Evolutionary conservation across 352 stramenopile species (phyloP).

Genomic region (Phytophthora niederhauseri): DNA sequence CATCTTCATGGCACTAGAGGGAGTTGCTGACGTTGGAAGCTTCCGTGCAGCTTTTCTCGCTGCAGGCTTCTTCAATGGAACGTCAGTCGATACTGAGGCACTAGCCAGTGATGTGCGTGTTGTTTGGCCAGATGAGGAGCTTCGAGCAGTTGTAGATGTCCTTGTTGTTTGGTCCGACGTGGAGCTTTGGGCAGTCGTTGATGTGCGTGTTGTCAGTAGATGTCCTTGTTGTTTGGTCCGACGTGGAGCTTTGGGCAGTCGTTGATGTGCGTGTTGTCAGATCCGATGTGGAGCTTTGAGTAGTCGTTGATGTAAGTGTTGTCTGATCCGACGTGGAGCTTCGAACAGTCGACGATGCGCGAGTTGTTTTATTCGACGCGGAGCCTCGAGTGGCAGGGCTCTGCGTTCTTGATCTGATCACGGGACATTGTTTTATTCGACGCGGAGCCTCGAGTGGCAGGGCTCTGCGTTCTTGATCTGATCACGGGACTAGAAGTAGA

Average conservation of each 20-base stretch:
- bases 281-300: neutral
- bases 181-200: slow-evolving; percentile 1
- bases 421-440: slow-evolving; percentile 1
- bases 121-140: slow-evolving; percentile 10
- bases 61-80: slow-evolving; percentile 12
- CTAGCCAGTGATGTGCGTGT: slow-evolving; percentile 25
- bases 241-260: slow-evolving; percentile 1
- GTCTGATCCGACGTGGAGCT: too few relatives aligned
- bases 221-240: too few relatives aligned
- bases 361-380: neutral
- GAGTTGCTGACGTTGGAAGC: slow-evolving; percentile 11
- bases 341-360: neutral
- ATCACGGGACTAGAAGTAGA: slow-evolving; percentile 15
- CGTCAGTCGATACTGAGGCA: slow-evolving; percentile 28
- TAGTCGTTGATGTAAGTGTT: too few relatives aligned
- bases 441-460: neutral
- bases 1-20: slow-evolving; percentile 27
- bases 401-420: slow-evolving; percentile 23
- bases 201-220: too few relatives aligned
- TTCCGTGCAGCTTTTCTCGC: slow-evolving; percentile 30
- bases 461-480: slow-evolving; percentile 29
- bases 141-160: slow-evolving; percentile 1
- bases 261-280: neutral
- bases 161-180: too few relatives aligned
- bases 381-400: slow-evolving; percentile 9